phyloP scores from a whole-genome alignment of 2,329 filamentous ascomycete genomes.

The Zasmidium cellare region DNA sequence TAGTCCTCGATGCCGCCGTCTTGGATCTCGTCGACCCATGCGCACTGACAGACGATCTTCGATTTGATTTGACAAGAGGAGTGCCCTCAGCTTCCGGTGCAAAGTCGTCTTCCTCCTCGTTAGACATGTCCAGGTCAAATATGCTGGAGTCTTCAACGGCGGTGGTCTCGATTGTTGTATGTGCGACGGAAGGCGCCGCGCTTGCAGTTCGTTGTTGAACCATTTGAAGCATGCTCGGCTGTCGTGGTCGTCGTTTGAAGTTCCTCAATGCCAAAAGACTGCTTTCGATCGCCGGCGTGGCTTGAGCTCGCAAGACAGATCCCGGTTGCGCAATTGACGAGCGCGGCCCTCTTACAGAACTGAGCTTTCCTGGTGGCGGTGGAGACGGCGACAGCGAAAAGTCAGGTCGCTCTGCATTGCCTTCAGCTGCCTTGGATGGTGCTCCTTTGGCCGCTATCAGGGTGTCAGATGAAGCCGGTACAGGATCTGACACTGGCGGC shows the following conservation, averaged over 20 bases:
- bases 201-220: constrained; percentile 41
- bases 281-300: constrained; percentile 45
- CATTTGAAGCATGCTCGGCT: constrained; percentile 52
- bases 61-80: constrained; percentile 53
- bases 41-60: constrained; percentile 23
- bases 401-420: constrained; percentile 17
- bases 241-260: constrained; percentile 50
- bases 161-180: constrained; percentile 31
- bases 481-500: background rate
- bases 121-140: constrained; percentile 29
- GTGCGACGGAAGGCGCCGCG: constrained; percentile 25
- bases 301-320: constrained; percentile 45
- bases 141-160: constrained; percentile 40
- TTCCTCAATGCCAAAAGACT: constrained; percentile 52
- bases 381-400: constrained; percentile 32
- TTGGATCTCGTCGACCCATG: constrained; percentile 1
- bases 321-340: constrained; percentile 35
- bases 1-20: background rate
- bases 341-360: constrained; percentile 29
- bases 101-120: constrained; percentile 45
- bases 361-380: constrained; percentile 32
- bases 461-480: constrained; percentile 9
- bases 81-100: constrained; percentile 68
- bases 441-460: constrained; percentile 13
- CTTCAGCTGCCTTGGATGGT: background rate